These are phyloP conservation scores for Scleroderma citrinum DNA, from an alignment of 768 basidiomycete species.

Conservation along the genomic window DNA sequence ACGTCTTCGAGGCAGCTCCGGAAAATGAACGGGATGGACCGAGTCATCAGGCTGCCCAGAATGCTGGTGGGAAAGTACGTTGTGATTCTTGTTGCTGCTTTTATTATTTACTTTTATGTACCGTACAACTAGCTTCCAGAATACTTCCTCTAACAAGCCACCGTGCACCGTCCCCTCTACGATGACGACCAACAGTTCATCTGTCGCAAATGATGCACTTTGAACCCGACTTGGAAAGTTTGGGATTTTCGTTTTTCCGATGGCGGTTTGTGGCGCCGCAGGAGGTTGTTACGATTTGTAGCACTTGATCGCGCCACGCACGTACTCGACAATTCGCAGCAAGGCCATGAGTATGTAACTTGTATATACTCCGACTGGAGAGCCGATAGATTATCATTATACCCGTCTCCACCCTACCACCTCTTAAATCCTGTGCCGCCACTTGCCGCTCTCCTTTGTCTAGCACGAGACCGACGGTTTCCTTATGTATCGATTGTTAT, in stretches of 20 bases:
- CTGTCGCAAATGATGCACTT: background rate
- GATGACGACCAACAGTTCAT: background rate
- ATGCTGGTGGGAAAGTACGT: constrained; percentile 62
- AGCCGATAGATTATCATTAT: background rate
- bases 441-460: too few species aligned
- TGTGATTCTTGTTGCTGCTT: background rate
- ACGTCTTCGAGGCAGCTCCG: constrained; percentile 97
- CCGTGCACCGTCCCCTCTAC: background rate
- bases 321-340: background rate
- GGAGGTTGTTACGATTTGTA: constrained; percentile 1
- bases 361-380: background rate
- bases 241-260: constrained; percentile 7
- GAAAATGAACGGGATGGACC: constrained; percentile 96
- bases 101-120: background rate
- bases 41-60: constrained; percentile 68
- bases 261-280: constrained; percentile 7
- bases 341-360: background rate
- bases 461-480: too few species aligned
- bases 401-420: background rate
- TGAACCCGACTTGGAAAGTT: constrained; percentile 4
- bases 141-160: constrained; percentile 59
- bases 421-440: too few species aligned
- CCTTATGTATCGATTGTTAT: background rate
- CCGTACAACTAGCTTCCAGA: constrained; percentile 57
- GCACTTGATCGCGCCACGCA: constrained; percentile 3